A percentile compares a stretch with the other conserved stretches of the same genome.
Evolutionary conservation across 2,329 filamentous ascomycete genomes (phyloP).

Genomic region (Fusarium abutilonis): DNA sequence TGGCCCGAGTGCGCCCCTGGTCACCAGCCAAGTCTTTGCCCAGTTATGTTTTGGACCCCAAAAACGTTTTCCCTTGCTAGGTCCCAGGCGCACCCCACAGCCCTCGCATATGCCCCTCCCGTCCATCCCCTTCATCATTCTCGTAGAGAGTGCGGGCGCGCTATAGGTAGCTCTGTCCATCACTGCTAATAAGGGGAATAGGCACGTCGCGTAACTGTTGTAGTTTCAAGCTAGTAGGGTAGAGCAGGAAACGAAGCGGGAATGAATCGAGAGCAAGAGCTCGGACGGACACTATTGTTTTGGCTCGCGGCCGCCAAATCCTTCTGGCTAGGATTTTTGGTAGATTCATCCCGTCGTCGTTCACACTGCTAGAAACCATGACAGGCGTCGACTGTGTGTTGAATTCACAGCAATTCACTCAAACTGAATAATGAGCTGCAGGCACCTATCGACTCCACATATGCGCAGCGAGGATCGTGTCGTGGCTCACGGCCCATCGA

Average conservation of each 20-base stretch:
- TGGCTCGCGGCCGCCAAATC: background rate
- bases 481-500: conserved; percentile 18
- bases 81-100: conserved; percentile 16
- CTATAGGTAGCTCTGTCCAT: too few species aligned
- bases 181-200: conserved; percentile 5
- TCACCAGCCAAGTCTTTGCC: conserved; percentile 8
- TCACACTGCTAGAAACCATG: too few species aligned
- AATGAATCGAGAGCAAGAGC: conserved; percentile 13
- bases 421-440: conserved; percentile 23
- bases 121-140: conserved; percentile 33
- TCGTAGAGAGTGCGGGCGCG: conserved; percentile 26
- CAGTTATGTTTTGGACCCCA: conserved; percentile 14
- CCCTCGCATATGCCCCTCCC: conserved; percentile 26
- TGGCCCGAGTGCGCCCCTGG: conserved; percentile 2
- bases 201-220: conserved; percentile 2
- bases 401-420: conserved; percentile 10
- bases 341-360: background rate
- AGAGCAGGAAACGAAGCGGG: conserved; percentile 28
- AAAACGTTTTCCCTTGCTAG: conserved; percentile 17
- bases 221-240: conserved; percentile 14
- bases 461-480: conserved; percentile 11
- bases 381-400: too few species aligned
- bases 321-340: background rate
- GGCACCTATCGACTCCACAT: conserved; percentile 22
- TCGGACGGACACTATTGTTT: conserved; percentile 5